Percentiles rank a stretch among this genome's conserved stretches.
phyloP scores from a whole-genome alignment of 257 asterid species.

The Schizonepeta tenuifolia region DNA sequence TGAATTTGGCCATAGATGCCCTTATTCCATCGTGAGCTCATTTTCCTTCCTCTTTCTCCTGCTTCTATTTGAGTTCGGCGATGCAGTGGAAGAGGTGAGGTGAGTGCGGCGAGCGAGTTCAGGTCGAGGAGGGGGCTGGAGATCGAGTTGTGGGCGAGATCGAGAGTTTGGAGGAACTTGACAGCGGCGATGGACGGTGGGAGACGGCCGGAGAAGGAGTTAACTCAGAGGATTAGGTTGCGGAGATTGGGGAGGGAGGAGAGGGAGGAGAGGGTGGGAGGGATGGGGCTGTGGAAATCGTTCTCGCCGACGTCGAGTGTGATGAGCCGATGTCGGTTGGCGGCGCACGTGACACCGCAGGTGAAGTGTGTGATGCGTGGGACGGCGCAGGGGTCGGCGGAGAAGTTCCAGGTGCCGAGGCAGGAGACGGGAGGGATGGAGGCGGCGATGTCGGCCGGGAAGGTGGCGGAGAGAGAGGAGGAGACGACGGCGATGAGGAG shows the following conservation, averaged over 20 bases:
- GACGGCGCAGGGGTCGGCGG: conserved; percentile 81
- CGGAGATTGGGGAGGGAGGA: conserved; percentile 52
- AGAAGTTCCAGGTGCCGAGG: conserved; percentile 87
- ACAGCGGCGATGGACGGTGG: conserved; percentile 63
- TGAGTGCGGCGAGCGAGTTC: conserved; percentile 45
- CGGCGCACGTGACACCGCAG: conserved; percentile 77
- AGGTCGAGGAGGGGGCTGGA: conserved; percentile 58
- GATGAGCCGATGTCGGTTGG: conserved; percentile 63
- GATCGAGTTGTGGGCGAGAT: conserved; percentile 66
- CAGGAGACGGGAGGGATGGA: conserved; percentile 79
- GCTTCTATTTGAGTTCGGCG: too few species aligned
- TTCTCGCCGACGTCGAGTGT: conserved; percentile 73
- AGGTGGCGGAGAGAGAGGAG: conserved; percentile 45
- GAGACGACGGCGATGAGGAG: conserved; percentile 25
- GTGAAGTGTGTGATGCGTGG: conserved; percentile 77
- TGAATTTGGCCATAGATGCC: too few species aligned
- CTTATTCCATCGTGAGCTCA: too few species aligned
- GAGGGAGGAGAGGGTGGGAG: too few species aligned
- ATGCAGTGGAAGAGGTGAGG: too few species aligned
- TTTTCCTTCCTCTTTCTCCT: too few species aligned
- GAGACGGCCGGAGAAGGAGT: conserved; percentile 73
- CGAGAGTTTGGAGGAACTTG: conserved; percentile 54
- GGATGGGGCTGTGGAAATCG: conserved; percentile 70
- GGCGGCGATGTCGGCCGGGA: conserved; percentile 57
- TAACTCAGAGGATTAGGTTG: conserved; percentile 64